These are phyloP conservation scores for Penicillium sp. DNA, from an alignment of 2,329 filamentous ascomycete species.

Conservation along the genomic window DNA sequence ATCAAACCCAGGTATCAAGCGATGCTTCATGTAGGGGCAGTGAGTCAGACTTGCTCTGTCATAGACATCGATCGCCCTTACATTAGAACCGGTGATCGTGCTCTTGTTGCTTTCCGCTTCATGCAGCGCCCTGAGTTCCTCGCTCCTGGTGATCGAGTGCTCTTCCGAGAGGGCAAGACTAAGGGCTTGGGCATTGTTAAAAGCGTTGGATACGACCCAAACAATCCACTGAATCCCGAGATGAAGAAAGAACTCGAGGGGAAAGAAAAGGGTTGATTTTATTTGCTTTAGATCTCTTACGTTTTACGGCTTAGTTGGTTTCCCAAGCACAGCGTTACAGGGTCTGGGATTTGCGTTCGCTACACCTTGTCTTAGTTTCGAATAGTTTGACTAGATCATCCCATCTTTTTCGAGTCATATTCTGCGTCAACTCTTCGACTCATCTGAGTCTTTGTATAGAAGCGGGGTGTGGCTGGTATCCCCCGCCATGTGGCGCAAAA, in stretches of 20 bases:
- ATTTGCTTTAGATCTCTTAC: not conserved
- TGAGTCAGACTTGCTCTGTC: conserved; percentile 94
- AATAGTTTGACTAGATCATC: not conserved
- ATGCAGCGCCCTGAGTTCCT: conserved; percentile 94
- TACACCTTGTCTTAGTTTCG: not conserved
- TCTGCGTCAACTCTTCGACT: not conserved
- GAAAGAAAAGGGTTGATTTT: conserved; percentile 8
- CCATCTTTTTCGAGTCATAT: not conserved
- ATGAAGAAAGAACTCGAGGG: conserved; percentile 28
- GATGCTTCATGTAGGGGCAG: conserved; percentile 94
- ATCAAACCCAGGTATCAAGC: conserved; percentile 98
- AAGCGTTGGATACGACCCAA: conserved; percentile 81
- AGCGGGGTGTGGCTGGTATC: conserved; percentile 1
- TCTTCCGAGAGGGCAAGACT: conserved; percentile 93
- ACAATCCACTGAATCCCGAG: conserved; percentile 52
- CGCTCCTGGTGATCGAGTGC: conserved; percentile 80
- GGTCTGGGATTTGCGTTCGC: not conserved
- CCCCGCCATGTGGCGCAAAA: conserved; percentile 6
- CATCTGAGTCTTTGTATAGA: not conserved
- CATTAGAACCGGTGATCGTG: conserved; percentile 93
- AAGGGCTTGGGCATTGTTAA: conserved; percentile 97
- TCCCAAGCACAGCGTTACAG: not conserved
- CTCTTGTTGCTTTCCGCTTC: conserved; percentile 91
- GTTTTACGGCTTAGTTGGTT: not conserved
- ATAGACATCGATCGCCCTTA: conserved; percentile 97